Percentiles rank a stretch among this genome's conserved stretches.
Conservation (phyloP, 2,329 filamentous ascomycete species). For the Drechslerella dactyloides region DNA sequence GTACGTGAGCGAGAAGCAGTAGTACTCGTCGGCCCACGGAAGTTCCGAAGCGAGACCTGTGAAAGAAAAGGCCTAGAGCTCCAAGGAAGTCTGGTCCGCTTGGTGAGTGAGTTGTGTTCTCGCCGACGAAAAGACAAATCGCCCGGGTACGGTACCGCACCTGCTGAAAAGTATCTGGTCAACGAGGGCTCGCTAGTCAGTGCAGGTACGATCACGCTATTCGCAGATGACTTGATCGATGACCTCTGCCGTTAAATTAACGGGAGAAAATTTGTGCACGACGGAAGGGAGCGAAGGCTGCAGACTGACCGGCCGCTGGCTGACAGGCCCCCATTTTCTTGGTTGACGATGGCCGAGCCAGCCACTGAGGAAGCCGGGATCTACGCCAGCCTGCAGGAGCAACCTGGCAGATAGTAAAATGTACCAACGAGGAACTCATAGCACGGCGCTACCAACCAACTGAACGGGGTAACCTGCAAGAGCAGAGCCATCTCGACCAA, state of each 20-base stretch:
- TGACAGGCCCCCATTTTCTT: conserved; percentile 14
- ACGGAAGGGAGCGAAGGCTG: conserved; percentile 8
- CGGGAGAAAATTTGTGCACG: conserved; percentile 21
- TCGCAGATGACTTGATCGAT: conserved; percentile 49
- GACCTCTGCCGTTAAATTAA: conserved; percentile 21
- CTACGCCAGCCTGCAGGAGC: conserved; percentile 42
- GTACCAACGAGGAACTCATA: background rate
- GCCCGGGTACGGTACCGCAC: conserved; percentile 9
- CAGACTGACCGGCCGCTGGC: conserved; percentile 15
- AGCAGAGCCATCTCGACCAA: background rate
- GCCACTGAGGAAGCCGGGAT: conserved; percentile 48
- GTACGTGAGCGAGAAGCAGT: background rate
- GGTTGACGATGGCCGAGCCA: conserved; percentile 37
- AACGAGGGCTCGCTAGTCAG: background rate
- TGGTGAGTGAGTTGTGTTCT: too few relatives aligned
- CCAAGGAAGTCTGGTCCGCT: background rate
- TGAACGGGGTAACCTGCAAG: background rate
- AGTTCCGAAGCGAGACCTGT: conserved; percentile 43
- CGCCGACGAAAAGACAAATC: conserved; percentile 9
- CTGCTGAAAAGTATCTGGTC: conserved; percentile 28
- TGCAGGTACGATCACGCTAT: conserved; percentile 40
- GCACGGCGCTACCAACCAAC: background rate
- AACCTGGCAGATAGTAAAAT: conserved; percentile 2
- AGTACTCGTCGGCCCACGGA: conserved; percentile 47
- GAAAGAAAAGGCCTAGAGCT: conserved; percentile 17